Evolutionary conservation across 129 eudicot genomes (phyloP).

Genomic region (Pulicaria dysenterica): DNA sequence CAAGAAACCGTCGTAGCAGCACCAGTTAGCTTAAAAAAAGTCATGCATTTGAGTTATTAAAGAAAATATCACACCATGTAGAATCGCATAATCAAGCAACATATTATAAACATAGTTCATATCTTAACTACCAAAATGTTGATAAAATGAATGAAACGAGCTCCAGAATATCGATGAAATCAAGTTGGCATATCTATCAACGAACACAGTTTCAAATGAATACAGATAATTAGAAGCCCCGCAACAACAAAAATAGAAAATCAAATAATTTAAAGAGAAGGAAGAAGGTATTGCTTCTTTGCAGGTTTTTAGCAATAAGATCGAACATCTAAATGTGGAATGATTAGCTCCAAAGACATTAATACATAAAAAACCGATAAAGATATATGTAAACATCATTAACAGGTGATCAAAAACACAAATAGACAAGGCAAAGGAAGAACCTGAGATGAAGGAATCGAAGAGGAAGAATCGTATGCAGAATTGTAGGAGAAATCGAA

Average conservation of each 20-base stretch:
- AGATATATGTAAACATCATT: constrained; percentile 9
- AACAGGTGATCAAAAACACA: background rate
- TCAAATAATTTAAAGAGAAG: background rate
- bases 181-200: constrained; percentile 21
- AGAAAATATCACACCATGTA: constrained; percentile 15
- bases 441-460: constrained; percentile 32
- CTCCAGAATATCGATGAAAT: background rate
- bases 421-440: constrained; percentile 8
- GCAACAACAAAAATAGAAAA: background rate
- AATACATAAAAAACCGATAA: constrained; percentile 1
- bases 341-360: background rate
- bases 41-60: constrained; percentile 7
- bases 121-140: constrained; percentile 11
- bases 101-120: background rate
- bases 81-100: constrained; percentile 13
- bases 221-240: too few species aligned
- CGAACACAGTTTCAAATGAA: background rate
- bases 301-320: background rate
- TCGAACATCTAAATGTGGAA: background rate
- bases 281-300: background rate
- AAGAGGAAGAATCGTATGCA: constrained; percentile 28
- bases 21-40: background rate
- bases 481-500: constrained; percentile 33
- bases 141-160: constrained; percentile 11
- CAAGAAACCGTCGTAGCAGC: constrained; percentile 5